Evolutionary conservation across 2,329 filamentous ascomycete species (phyloP), one percentile per base, ranked within the genome.

Genomic region (Neofusicoccum sp.): DNA sequence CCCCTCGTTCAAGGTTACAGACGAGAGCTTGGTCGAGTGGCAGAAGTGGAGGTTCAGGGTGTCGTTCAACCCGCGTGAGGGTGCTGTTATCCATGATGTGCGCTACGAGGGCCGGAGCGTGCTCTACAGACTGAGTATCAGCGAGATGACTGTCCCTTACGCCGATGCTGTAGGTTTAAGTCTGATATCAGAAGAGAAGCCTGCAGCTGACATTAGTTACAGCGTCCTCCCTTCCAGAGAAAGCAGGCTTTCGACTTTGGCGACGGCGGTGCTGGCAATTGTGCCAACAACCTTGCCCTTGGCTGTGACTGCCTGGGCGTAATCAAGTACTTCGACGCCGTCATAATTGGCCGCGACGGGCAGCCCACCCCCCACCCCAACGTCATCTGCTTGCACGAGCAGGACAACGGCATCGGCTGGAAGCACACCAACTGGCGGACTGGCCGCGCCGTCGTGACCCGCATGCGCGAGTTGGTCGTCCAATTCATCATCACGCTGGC

Each of bases 241-340:
- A 91, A 92, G 72, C 85, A 88, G 60, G 89, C 88, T 0, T 91
- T 92, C 68, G 89, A 91, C 68, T 85, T 91, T 64, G 89, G 89
- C 6, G 88, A 91, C 64, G 86, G 84, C 8, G 89, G 89, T 4
- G 85, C 86, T 29, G 89, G 89, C 1, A 82, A 85, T 54, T 85
- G 83, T 52, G 86, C 87, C 14, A 92, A 92, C 70, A 89, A 90
- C 66, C 80, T 91, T 1, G 79, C 81, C 14, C 79, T 90, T 2
- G 88, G 88, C 14, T 90, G 88, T 64, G 88, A 91, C 69, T 88
- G 89, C 69, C 79, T 91, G 0, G 89, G 89, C 6, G 81, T 84
- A 1, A 89, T 89, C 69, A 87, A 89, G 69, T 88, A 88, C 64
- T 84, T 91, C 64, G 86, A 87, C 62, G 81, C 80, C 2, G 78